Base-by-base conservation (phyloP, 176 grass and related monocot genomes). In the Bonia amplexicaulis region DNA sequence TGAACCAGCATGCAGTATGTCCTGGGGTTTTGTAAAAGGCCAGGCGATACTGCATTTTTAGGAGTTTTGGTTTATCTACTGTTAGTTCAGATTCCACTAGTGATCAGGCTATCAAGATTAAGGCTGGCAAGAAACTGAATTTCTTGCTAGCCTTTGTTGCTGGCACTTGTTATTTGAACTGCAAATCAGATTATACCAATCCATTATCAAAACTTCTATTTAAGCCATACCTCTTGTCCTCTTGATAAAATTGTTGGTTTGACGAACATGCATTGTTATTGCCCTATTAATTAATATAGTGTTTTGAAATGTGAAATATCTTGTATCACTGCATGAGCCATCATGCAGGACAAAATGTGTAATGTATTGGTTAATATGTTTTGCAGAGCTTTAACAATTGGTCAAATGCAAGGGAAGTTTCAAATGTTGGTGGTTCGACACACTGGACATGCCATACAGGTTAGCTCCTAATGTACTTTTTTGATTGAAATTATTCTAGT, bases 391-490 rank as follows among this genome's bases (percentile, higher is more conserved):
- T 88, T 99, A 85, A 99, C 96, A 80, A 99, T 99, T 73, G 96
- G 96, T 74, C 96, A 99, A 88, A 99, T 99, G 93, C 93, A 99
- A 96, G 96, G 96, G 14, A 99, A 99, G 70, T 96, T 99, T 89
- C 93, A 94, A 90, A 96, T 94, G 93, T 76, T 96, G 22, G 86
- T 94, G 51, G 90, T 96, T 77, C 90, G 90, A 23, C 91, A 94
- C 47, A 99, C 96, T 88, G 96, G 96, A 58, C 96, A 99, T 91
- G 96, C 96, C 59, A 96, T 99, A 85, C 96, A 96, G 93, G 96
- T 99, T 87, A 80, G 51, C 39, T 77, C 76, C 54, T 91, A 78
- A 66, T 79, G 5, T 66, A 47, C 66, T 74, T 73, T 84, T 84
- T 66, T 12, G 45, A 37, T 33, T 23, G 20, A 10, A 51, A 14